A percentile compares a stretch with the other conserved stretches of the same genome.
These are phyloP conservation scores for Sporothrix mexicana DNA, from an alignment of 2,329 filamentous ascomycete genomes.

Conservation along the genomic window DNA sequence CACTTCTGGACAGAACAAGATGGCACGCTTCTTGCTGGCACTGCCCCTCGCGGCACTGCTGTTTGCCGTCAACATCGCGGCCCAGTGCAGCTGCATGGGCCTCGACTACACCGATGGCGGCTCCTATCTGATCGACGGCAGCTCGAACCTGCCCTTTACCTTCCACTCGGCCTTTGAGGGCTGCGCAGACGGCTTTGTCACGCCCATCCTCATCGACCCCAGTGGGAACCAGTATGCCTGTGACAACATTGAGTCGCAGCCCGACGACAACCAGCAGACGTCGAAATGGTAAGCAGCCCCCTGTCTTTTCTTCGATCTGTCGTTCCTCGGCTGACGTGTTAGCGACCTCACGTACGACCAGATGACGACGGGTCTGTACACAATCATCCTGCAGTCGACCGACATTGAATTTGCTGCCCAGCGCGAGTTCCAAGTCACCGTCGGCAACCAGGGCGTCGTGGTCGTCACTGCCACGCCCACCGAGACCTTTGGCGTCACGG, in stretches of 20 bases:
- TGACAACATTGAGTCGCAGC: constrained; percentile 34
- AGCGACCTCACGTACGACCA: constrained; percentile 31
- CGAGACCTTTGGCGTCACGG: constrained; percentile 39
- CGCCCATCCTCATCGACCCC: constrained; percentile 39
- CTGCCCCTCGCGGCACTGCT: constrained; percentile 22
- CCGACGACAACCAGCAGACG: constrained; percentile 33
- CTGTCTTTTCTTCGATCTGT: not conserved
- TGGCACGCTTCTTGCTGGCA: not conserved
- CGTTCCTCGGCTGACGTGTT: not conserved
- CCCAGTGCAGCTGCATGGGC: constrained; percentile 39
- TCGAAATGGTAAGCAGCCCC: constrained; percentile 27
- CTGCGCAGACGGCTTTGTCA: constrained; percentile 38
- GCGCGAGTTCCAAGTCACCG: constrained; percentile 38
- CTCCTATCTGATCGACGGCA: constrained; percentile 40
- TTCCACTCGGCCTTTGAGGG: constrained; percentile 40
- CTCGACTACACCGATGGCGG: constrained; percentile 41
- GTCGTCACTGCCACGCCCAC: constrained; percentile 38
- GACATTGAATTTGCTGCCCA: constrained; percentile 39
- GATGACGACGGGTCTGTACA: constrained; percentile 35
- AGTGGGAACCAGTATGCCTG: constrained; percentile 37
- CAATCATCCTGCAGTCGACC: constrained; percentile 40
- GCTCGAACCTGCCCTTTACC: constrained; percentile 35
- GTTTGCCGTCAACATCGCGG: not conserved
- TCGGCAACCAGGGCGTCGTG: constrained; percentile 35
- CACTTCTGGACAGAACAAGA: not conserved